phyloP scores from a whole-genome alignment of 805 yeast species.

The Saturnispora besseyi region DNA sequence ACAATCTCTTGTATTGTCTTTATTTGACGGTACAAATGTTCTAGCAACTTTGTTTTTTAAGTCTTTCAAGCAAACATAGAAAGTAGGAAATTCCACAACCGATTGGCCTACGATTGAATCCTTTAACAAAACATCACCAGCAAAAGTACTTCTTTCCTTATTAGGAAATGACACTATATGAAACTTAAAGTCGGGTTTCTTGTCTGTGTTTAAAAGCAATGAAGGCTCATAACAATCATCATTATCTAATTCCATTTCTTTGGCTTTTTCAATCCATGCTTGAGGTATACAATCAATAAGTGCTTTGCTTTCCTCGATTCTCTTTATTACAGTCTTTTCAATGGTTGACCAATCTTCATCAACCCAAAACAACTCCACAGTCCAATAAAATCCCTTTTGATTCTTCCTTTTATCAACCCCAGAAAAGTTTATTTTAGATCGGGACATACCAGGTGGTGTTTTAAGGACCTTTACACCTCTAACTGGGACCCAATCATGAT shows the following conservation, averaged over 20 bases:
- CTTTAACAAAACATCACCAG: slow-evolving; percentile 29
- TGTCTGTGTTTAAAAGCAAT: neutral
- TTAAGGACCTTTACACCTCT: slow-evolving; percentile 58
- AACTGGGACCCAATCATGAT: slow-evolving; percentile 9
- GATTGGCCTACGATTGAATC: slow-evolving; percentile 45
- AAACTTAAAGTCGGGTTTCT: slow-evolving; percentile 1
- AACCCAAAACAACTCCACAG: slow-evolving; percentile 60
- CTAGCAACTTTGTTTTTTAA: slow-evolving; percentile 19
- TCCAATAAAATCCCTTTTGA: slow-evolving; percentile 52
- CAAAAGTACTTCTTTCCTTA: slow-evolving; percentile 15
- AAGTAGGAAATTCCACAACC: slow-evolving; percentile 73
- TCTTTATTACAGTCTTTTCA: slow-evolving; percentile 27
- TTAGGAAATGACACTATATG: slow-evolving; percentile 6
- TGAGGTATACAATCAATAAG: slow-evolving; percentile 35
- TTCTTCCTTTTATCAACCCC: slow-evolving; percentile 25
- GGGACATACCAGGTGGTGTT: slow-evolving; percentile 67
- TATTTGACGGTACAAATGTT: neutral
- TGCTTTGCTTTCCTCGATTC: slow-evolving; percentile 31
- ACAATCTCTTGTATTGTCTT: neutral
- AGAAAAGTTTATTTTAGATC: slow-evolving; percentile 42
- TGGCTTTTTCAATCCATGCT: slow-evolving; percentile 23
- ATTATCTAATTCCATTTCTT: slow-evolving; percentile 23
- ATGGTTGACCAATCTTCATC: slow-evolving; percentile 14
- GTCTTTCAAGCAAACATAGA: slow-evolving; percentile 31
- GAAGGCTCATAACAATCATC: neutral